Base-by-base conservation (phyloP, 495 filamentous ascomycete genomes). In the Bathelium albidoporum region DNA sequence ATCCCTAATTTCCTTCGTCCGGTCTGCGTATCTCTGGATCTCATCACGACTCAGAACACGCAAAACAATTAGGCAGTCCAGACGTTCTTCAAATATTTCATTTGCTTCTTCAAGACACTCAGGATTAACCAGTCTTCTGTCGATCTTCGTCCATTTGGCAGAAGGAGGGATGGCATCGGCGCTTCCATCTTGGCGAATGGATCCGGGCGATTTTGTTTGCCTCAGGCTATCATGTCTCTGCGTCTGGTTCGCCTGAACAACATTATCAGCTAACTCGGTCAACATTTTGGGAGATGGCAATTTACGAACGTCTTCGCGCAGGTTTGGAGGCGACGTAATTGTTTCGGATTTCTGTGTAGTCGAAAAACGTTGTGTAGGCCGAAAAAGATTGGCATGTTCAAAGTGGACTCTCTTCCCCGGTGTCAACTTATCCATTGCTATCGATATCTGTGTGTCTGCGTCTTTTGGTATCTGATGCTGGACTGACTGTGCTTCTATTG, bases 121-220 rank as follows among this genome's bases (percentile, higher is more conserved):
- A 0, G 89, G 89, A 66, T 90, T 92, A 66, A 94, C 89, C 60
- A 91, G 78, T 61, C 85, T 81, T 26, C 89, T 81, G 72, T 84
- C 86, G 69, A 94, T 87, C 78, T 91, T 94, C 32, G 89, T 94
- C 89, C 89, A 94, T 55, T 88, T 79, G 2, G 89, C 89, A 36
- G 83, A 85, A 0, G 83, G 76, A 4, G 89, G 89, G 59, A 91
- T n/a, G n/a, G n/a, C n/a, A n/a, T n/a, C n/a, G n/a, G n/a, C n/a
- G n/a, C n/a, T 87, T n/a, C 84, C 83, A 64, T 85, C 18, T 49
- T 20, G 0, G 44, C 36, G 36, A 9, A 41, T 1, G 44, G 44
- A 49, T 5, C 22, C 1, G 18, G 44, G 5, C 14, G 18, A 20
- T 20, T 49, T 20, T 49, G 36, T 10, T 41, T 41, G 36, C 9